Evolutionary conservation across 306 rosid genomes (phyloP).

Genomic region (peach (Prunus persica)): Prunus_persica_NCBIv2 NC_034011.1:1509501-1510000

Average conservation of each 20-base stretch:
- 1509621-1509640: background rate
- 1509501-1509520: background rate
- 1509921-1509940: too few relatives aligned
- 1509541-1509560: background rate
- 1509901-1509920: too few relatives aligned
- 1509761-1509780: background rate
- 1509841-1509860: background rate
- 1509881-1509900: too few relatives aligned
- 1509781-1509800: background rate
- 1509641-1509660: background rate
- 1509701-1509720: background rate
- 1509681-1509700: background rate
- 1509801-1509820: background rate
- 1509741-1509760: background rate
- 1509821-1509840: background rate
- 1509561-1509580: background rate
- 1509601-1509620: background rate
- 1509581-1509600: background rate
- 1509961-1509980: background rate
- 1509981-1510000: background rate
- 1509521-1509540: background rate
- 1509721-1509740: background rate
- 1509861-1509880: background rate
- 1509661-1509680: background rate
- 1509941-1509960: background rate